Evolutionary conservation across 2,329 filamentous ascomycete species (phyloP), one percentile per base, ranked within the genome.

Genomic region (Pezicula carpinea): DNA sequence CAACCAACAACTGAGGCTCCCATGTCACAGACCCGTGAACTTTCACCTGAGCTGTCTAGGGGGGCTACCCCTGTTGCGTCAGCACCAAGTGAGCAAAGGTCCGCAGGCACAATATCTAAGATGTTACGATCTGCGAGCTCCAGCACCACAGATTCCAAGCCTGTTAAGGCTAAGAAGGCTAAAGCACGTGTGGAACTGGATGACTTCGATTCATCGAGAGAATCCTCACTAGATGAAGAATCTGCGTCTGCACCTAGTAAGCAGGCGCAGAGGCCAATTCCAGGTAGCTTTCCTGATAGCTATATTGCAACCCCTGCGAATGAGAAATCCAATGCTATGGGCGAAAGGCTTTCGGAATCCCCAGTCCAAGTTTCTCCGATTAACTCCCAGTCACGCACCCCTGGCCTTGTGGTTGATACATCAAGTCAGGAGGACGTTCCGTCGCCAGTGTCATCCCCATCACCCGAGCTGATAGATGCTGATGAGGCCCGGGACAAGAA

Each of bases 371-470:
- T 85, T 3, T 85, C 83, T 15, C 80, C 80, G 2, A 64, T 77
- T 23, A 74, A 74, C 64, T 66, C 40, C 58, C 69, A 57, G 65
- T 67, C 63, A 75, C 49, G 80, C 39, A 82, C 80, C 21, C 86
- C 85, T 4, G 79, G 79, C 26, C 76, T 92, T 31, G 78, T 85
- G 56, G 77, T 77, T 18, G 86, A 90, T 64, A 82, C 76, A 5
- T 88, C 85, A 10, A 87, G 84, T 53, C 82, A 85, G 58, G 83
- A 85, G 46, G 82, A 78, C 50, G 72, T 74, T 44, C 80, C 80
- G 19, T 85, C 82, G 7, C 74, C 76, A 2, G 68, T 77, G 22
- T 83, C 80, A 3, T 83, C 84, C 17, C 79, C 82, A 4, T 85
- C 82, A 8, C 79, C 81, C 2, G 82, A 85, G 53, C 68, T 80